Base-by-base conservation (phyloP, 2,329 filamentous ascomycete genomes). In the Sporothrix brasiliensis region DNA sequence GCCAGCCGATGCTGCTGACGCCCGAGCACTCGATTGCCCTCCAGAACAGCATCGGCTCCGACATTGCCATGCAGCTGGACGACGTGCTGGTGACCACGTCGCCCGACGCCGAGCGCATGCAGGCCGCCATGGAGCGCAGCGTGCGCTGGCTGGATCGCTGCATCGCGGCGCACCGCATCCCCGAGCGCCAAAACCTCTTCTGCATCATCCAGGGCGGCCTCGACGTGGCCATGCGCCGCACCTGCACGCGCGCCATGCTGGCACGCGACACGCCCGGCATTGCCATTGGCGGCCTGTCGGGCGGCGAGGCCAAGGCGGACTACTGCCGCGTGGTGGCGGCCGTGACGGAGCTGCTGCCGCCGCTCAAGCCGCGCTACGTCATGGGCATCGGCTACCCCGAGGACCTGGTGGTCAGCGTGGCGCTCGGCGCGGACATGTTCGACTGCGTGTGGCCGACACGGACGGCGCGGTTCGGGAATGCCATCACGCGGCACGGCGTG, bases 41-140 rank as follows among this genome's bases (percentile, higher is more conserved):
- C 3, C 95, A 99, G 79, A 98, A 99, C 80, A 94, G 91, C 69
- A 99, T 99, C 77, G 95, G 95, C 74, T 97, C 93, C 73, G 95
- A 99, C 81, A 98, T 99, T 76, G 97, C 98, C 75, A 99, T 99
- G 96, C 96, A 99, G 81, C 89, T 99, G 4, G 95, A 99, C 83
- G 96, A 99, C 80, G 96, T 99, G 16, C 91, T 99, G 67, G 94
- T 93, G 41, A 98, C 95, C 0, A 99, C 95, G 0, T 97, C 93
- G 0, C 94, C 94, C 0, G 95, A 99, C 79, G 84, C 88, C 70
- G 89, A 84, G 24, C 90, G 96, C 68, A 98, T 99, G 88, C 88
- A 90, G 73, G 93, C 97, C 80, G 95, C 95, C 66, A 98, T 97
- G 94, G 87, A 95, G 77, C 90, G 95, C 69, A 97, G 93, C 69